A percentile compares a stretch with the other conserved stretches of the same genome.
phyloP scores from a whole-genome alignment of 345 rosid genomes.

The Lepidium sativum region DNA sequence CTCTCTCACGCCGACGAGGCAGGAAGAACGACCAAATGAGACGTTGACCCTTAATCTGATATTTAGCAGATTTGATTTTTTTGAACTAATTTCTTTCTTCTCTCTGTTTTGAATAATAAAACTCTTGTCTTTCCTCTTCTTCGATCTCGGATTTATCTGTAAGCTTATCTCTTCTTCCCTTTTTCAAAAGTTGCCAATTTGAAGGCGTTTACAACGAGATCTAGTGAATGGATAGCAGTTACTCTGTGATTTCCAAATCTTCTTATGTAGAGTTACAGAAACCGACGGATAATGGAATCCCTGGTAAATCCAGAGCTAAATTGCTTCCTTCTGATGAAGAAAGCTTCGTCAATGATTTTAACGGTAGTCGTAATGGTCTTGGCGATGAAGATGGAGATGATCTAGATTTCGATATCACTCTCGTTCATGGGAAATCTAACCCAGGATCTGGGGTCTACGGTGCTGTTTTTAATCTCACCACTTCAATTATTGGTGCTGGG shows the following conservation, averaged over 20 bases:
- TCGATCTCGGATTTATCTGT: background rate
- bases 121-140: slow-evolving; percentile 7
- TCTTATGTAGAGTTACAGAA: slow-evolving; percentile 52
- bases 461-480: slow-evolving; percentile 88
- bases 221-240: slow-evolving; percentile 58
- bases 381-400: slow-evolving; percentile 26
- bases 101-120: background rate
- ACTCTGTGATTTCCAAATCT: slow-evolving; percentile 49
- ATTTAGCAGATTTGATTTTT: slow-evolving; percentile 10
- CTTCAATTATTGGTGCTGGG: slow-evolving; percentile 90
- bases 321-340: slow-evolving; percentile 40
- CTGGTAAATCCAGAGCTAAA: slow-evolving; percentile 30
- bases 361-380: slow-evolving; percentile 7
- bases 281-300: slow-evolving; percentile 27
- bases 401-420: slow-evolving; percentile 34
- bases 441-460: slow-evolving; percentile 60
- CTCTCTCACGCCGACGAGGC: slow-evolving; percentile 23
- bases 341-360: slow-evolving; percentile 17
- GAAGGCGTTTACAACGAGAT: slow-evolving; percentile 1
- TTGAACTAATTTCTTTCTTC: background rate
- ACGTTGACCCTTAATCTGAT: slow-evolving; percentile 25
- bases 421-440: slow-evolving; percentile 20
- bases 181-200: no score
- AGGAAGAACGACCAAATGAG: slow-evolving; percentile 24
- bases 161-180: background rate